These are phyloP conservation scores for Fusarium clavum DNA, from an alignment of 2,329 filamentous ascomycete species.

Conservation along the genomic window DNA sequence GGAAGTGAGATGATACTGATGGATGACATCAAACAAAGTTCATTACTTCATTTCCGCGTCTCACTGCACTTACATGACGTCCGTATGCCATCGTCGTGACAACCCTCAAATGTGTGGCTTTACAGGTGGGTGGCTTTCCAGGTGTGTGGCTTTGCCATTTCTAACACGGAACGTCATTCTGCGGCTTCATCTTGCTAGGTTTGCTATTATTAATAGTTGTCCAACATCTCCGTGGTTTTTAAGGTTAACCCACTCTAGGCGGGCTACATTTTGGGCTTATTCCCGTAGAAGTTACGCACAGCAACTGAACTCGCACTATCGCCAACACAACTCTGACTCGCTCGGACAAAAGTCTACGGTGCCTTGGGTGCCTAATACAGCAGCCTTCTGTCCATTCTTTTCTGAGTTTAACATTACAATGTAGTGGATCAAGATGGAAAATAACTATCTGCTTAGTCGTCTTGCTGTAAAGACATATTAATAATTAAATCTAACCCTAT, in stretches of 20 bases:
- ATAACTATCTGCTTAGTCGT: too few species aligned
- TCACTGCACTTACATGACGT: not conserved
- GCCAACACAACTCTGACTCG: not conserved
- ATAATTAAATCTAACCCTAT: not conserved
- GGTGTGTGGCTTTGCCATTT: too few species aligned
- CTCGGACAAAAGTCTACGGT: not conserved
- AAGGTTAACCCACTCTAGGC: too few species aligned
- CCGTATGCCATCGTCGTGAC: not conserved
- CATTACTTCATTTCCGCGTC: not conserved
- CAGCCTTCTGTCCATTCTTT: not conserved
- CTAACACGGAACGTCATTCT: too few species aligned
- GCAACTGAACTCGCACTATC: not conserved
- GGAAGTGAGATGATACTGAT: too few species aligned
- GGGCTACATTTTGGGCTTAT: too few species aligned
- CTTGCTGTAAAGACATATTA: too few species aligned
- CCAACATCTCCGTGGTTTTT: not conserved
- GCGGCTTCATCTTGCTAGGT: too few species aligned
- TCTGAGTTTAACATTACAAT: too few species aligned
- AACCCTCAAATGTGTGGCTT: not conserved
- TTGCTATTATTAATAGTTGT: not conserved
- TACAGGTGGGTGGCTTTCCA: not conserved
- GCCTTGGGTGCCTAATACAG: not conserved
- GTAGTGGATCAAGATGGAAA: too few species aligned
- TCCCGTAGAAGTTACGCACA: too few species aligned
- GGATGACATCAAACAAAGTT: not conserved